These are phyloP conservation scores for Fragilariopsis cylindrus DNA, from an alignment of 108 stramenopile genomes.

Conservation along the genomic window DNA sequence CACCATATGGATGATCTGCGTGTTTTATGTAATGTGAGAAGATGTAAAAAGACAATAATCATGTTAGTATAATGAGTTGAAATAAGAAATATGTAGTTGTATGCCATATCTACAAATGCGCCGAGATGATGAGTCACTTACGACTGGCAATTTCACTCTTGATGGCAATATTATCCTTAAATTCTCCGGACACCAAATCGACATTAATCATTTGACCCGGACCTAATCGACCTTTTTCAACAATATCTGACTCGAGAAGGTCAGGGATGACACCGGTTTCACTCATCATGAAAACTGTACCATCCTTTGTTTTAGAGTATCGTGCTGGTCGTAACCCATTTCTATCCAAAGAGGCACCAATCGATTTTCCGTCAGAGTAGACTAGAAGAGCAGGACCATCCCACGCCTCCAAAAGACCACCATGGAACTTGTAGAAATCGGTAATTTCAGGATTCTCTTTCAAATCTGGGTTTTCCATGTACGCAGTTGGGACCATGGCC, in stretches of 20 bases:
- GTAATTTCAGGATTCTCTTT: slow-evolving; percentile 85
- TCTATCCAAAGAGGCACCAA: slow-evolving; percentile 90
- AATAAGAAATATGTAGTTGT: neutral
- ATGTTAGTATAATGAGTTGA: too few relatives aligned
- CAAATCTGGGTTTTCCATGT: slow-evolving; percentile 86
- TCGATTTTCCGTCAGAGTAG: slow-evolving; percentile 92
- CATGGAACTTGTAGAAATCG: slow-evolving; percentile 98
- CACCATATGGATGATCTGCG: slow-evolving; percentile 81
- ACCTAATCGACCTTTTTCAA: slow-evolving; percentile 93
- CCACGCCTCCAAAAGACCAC: slow-evolving; percentile 96
- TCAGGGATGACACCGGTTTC: slow-evolving; percentile 93
- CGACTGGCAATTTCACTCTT: slow-evolving; percentile 91
- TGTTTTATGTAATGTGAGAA: too few relatives aligned
- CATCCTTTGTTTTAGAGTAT: slow-evolving; percentile 90
- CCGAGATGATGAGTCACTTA: slow-evolving; percentile 32
- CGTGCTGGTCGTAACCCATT: slow-evolving; percentile 94
- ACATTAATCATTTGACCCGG: slow-evolving; percentile 98
- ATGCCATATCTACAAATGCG: neutral
- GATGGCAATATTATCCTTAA: slow-evolving; percentile 93
- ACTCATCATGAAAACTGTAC: slow-evolving; percentile 94
- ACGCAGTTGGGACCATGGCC: slow-evolving; percentile 90
- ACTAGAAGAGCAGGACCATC: slow-evolving; percentile 97
- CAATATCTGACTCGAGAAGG: slow-evolving; percentile 79
- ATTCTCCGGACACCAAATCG: slow-evolving; percentile 82
- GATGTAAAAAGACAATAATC: too few relatives aligned